Percentiles rank a stretch among this genome's conserved stretches.
Evolutionary conservation across 352 stramenopile species (phyloP).

Genomic region (Globisporangium cystogenes): DNA sequence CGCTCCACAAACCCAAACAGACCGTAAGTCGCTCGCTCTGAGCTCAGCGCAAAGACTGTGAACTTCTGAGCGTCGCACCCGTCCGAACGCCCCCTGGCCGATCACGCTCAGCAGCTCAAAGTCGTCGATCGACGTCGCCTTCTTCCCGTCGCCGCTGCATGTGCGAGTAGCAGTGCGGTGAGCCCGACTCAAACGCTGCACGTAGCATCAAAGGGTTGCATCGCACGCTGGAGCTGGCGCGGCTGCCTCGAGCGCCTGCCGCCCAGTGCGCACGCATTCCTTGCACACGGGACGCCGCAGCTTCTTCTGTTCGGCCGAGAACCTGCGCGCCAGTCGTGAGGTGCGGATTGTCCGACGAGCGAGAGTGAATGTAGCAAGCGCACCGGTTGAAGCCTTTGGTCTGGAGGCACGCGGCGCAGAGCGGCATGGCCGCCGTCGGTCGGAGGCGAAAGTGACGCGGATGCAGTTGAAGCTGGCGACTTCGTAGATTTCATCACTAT

Average conservation of each 20-base stretch:
- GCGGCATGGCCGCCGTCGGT: conserved; percentile 36
- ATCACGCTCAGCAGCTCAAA: conserved; percentile 98
- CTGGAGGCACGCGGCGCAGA: conserved; percentile 63
- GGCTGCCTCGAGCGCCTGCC: conserved; percentile 8
- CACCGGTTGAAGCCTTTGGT: conserved; percentile 65
- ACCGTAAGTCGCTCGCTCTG: too few species aligned
- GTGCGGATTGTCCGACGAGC: not conserved
- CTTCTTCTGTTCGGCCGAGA: conserved; percentile 49
- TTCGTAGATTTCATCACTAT: too few species aligned
- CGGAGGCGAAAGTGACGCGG: too few species aligned
- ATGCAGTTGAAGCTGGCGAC: too few species aligned
- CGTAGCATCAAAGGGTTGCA: too few species aligned
- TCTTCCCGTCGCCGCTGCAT: conserved; percentile 18
- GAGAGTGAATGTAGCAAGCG: not conserved
- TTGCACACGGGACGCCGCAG: conserved; percentile 60
- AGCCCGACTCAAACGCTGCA: too few species aligned
- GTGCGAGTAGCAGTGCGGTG: too few species aligned
- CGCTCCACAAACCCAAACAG: not conserved
- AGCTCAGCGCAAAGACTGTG: not conserved
- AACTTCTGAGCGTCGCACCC: conserved; percentile 16
- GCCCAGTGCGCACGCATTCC: conserved; percentile 54
- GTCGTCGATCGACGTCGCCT: conserved; percentile 83
- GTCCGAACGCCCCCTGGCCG: conserved; percentile 73
- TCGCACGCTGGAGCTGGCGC: conserved; percentile 1
- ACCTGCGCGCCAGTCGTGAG: conserved; percentile 19